A percentile compares a stretch with the other conserved stretches of the same genome.
Evolutionary conservation across 2,329 filamentous ascomycete genomes (phyloP).

Genomic region (Intubia oerlemansii): DNA sequence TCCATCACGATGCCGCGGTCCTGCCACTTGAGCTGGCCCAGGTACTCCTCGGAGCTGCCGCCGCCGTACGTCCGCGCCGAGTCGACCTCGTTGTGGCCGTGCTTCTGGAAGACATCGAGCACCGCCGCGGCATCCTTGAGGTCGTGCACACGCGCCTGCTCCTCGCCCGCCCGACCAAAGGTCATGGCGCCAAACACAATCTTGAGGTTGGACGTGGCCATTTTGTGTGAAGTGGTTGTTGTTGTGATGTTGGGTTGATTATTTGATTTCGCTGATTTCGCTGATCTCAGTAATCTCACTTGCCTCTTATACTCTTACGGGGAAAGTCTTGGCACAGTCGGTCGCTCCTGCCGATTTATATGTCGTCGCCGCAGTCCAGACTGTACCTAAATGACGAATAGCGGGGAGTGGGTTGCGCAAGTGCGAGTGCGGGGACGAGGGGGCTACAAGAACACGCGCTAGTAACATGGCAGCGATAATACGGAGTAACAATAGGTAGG

Average conservation of each 20-base stretch:
- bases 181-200: constrained; percentile 14
- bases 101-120: constrained; percentile 41
- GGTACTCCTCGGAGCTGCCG: constrained; percentile 37
- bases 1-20: constrained; percentile 11
- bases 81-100: constrained; percentile 49
- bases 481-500: no score
- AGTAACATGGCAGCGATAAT: no score
- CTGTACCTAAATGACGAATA: no score
- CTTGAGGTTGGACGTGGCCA: constrained; percentile 6
- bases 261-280: no score
- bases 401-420: no score
- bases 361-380: no score
- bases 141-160: constrained; percentile 11
- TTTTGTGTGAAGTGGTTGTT: constrained; percentile 1
- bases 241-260: neutral
- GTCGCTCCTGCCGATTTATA: no score
- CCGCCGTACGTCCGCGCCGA: constrained; percentile 44
- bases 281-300: no score
- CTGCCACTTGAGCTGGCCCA: constrained; percentile 18
- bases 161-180: constrained; percentile 10
- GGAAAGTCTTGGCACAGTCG: no score
- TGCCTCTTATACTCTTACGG: no score
- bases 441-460: no score
- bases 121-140: constrained; percentile 32
- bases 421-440: no score